These are phyloP conservation scores for Hypoxylon intermedium DNA, from an alignment of 495 filamentous ascomycete species.

Conservation along the genomic window DNA sequence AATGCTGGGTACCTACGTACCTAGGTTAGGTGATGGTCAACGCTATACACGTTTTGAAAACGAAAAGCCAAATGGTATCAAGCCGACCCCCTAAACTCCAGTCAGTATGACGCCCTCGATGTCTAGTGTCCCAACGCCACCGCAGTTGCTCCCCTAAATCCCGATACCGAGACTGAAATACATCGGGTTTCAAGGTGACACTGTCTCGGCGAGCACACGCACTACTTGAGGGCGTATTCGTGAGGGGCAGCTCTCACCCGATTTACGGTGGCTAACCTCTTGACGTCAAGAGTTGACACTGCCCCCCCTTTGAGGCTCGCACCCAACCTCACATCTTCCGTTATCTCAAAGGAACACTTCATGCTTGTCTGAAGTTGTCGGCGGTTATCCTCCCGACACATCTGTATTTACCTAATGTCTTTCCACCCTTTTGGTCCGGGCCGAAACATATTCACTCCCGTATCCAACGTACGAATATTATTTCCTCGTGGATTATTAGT, in stretches of 20 bases:
- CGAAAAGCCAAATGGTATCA: constrained; percentile 1
- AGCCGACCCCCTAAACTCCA: constrained; percentile 1
- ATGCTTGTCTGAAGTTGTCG: not conserved
- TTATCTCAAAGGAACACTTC: not conserved
- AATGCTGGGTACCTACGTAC: too few species aligned
- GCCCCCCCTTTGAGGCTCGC: not conserved
- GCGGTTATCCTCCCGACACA: constrained; percentile 8
- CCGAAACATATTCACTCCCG: constrained; percentile 21
- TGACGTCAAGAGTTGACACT: constrained; percentile 6
- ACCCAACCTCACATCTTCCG: constrained; percentile 5
- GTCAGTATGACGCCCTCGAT: constrained; percentile 26
- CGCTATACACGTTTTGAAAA: constrained; percentile 13
- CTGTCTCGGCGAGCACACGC: constrained; percentile 30
- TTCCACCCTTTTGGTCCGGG: constrained; percentile 16
- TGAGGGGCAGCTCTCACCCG: not conserved
- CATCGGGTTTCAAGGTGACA: constrained; percentile 34
- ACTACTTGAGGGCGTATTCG: not conserved
- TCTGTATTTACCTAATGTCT: constrained; percentile 11
- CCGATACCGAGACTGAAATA: constrained; percentile 26
- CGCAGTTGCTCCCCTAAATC: constrained; percentile 33
- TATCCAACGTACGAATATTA: not conserved
- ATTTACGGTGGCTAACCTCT: not conserved
- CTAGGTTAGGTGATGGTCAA: not conserved
- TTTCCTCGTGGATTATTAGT: not conserved
- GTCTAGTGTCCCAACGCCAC: constrained; percentile 26